phyloP scores from a whole-genome alignment of 768 basidiomycete genomes.

The Russula compacta region DNA sequence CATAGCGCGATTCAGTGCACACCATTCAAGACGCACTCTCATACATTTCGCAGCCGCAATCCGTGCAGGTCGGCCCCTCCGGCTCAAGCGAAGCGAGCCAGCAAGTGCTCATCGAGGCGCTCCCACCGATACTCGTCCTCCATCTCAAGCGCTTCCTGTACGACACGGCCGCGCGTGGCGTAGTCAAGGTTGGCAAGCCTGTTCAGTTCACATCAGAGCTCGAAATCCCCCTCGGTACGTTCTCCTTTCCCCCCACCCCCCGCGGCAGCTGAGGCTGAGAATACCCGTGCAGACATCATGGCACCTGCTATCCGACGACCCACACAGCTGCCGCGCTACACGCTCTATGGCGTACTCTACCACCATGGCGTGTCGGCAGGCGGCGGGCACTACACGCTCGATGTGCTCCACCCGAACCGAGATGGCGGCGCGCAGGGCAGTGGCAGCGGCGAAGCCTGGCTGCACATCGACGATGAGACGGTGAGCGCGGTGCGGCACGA shows the following conservation, averaged over 20 bases:
- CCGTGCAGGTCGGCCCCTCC: constrained; percentile 54
- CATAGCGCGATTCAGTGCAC: constrained; percentile 60
- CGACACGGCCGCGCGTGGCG: constrained; percentile 62
- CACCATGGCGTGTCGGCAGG: constrained; percentile 88
- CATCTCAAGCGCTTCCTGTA: constrained; percentile 91
- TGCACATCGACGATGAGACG: constrained; percentile 89
- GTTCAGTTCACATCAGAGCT: constrained; percentile 71
- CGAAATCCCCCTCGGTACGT: constrained; percentile 59
- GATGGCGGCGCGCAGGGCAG: constrained; percentile 27
- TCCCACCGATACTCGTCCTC: constrained; percentile 77
- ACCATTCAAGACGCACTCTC: constrained; percentile 78
- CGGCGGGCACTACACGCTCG: constrained; percentile 93
- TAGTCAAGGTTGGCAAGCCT: constrained; percentile 80
- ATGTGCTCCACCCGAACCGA: constrained; percentile 70
- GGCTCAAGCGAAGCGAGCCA: constrained; percentile 60
- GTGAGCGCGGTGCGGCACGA: constrained; percentile 64
- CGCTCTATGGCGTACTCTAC: constrained; percentile 83
- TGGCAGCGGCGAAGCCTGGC: constrained; percentile 56
- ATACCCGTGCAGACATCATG: constrained; percentile 1
- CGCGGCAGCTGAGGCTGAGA: background rate
- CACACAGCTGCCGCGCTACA: constrained; percentile 54
- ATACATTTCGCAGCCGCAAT: constrained; percentile 69
- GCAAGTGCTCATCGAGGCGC: constrained; percentile 65
- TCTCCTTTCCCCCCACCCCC: background rate
- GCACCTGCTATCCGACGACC: constrained; percentile 33